A percentile compares a stretch with the other conserved stretches of the same genome.
Conservation (phyloP, 2,329 filamentous ascomycete genomes). For the Sporothrix schenckii region DNA sequence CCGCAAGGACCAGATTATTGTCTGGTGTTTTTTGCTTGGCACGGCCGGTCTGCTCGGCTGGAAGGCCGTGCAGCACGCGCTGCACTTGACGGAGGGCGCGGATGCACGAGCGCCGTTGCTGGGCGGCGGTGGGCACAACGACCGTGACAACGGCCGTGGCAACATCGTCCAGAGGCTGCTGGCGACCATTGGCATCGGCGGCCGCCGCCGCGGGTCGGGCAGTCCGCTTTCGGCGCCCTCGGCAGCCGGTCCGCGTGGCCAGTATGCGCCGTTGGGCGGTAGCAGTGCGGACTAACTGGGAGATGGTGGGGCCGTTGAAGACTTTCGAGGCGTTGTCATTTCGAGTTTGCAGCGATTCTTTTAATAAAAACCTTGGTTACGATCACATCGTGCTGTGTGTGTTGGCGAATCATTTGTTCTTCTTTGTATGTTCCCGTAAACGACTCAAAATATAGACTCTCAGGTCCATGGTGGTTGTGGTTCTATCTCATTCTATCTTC, state of each 20-base stretch:
- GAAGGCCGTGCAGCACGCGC: conserved; percentile 57
- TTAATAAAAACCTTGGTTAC: not conserved
- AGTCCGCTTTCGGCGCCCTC: conserved; percentile 29
- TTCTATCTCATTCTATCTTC: not conserved
- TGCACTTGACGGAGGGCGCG: conserved; percentile 47
- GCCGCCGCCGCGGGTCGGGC: not conserved
- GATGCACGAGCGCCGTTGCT: conserved; percentile 29
- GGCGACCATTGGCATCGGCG: conserved; percentile 13
- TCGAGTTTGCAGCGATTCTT: not conserved
- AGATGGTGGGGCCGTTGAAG: not conserved
- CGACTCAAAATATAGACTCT: not conserved
- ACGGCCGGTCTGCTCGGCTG: conserved; percentile 63
- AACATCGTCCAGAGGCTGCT: conserved; percentile 25
- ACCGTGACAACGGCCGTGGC: not conserved
- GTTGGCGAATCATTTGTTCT: not conserved
- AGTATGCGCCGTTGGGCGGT: conserved; percentile 33
- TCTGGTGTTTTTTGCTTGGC: conserved; percentile 65
- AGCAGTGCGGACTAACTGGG: conserved; percentile 16
- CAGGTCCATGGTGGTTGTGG: not conserved
- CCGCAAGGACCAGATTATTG: conserved; percentile 67
- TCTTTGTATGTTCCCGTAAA: not conserved
- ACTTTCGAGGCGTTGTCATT: not conserved
- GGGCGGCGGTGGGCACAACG: conserved; percentile 20
- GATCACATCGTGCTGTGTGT: not conserved
- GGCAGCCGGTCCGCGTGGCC: conserved; percentile 27